These are phyloP conservation scores for Capsella rubella DNA, from an alignment of 441 rosid species.

Conservation along the genomic window DNA sequence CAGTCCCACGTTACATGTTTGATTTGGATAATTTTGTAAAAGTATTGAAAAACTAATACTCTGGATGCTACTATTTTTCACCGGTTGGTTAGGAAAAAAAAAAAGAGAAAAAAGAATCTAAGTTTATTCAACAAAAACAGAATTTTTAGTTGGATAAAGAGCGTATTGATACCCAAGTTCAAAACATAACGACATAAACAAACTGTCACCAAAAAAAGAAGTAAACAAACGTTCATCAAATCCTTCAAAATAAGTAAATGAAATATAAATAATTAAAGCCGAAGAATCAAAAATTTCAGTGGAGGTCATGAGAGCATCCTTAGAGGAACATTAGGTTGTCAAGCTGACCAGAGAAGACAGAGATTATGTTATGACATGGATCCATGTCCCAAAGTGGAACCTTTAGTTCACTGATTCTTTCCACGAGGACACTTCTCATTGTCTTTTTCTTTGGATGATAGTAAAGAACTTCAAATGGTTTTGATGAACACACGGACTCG, in stretches of 20 bases:
- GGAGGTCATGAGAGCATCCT: background rate
- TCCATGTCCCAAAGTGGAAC: background rate
- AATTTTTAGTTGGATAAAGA: too few relatives aligned
- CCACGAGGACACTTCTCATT: slow-evolving; percentile 11
- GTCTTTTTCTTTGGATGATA: slow-evolving; percentile 22
- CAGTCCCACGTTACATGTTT: too few relatives aligned
- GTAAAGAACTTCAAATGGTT: slow-evolving; percentile 17
- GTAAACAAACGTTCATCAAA: background rate
- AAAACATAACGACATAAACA: background rate
- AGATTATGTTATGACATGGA: background rate
- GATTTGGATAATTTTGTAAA: too few relatives aligned
- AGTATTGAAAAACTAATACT: too few relatives aligned
- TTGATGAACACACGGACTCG: background rate
- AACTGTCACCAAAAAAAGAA: background rate
- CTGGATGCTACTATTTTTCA: too few relatives aligned
- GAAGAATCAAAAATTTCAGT: background rate
- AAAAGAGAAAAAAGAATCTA: too few relatives aligned
- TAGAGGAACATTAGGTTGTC: background rate
- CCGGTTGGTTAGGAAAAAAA: too few relatives aligned
- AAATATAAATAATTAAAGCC: background rate
- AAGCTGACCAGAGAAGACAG: background rate
- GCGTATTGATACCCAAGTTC: too few relatives aligned
- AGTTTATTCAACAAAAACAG: too few relatives aligned
- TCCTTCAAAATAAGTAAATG: background rate
- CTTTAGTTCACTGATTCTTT: background rate